Evolutionary conservation across 2,329 filamentous ascomycete species (phyloP).

Genomic region (Claviceps lovelessii): DNA sequence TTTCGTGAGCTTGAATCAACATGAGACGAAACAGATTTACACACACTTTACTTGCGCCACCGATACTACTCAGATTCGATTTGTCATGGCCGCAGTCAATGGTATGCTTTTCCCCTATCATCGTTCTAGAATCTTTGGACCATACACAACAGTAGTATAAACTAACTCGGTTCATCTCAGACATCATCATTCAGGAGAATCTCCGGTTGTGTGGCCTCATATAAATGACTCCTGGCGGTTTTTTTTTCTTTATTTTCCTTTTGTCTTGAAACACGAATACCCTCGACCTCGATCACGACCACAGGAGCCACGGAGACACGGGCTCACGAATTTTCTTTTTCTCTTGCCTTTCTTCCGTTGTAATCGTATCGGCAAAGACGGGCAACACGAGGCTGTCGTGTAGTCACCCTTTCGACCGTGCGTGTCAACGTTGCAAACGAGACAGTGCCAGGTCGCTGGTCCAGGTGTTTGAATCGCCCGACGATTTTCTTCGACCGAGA

Average conservation of each 20-base stretch:
- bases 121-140: not conserved
- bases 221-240: conserved; percentile 35
- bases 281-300: conserved; percentile 28
- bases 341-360: conserved; percentile 18
- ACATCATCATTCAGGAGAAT: conserved; percentile 99
- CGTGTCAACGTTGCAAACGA: not conserved
- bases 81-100: conserved; percentile 99
- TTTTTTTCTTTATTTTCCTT: conserved; percentile 17
- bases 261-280: conserved; percentile 24
- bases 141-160: not conserved
- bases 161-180: conserved; percentile 38
- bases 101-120: conserved; percentile 40
- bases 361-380: conserved; percentile 16
- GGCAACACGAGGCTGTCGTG: conserved; percentile 4
- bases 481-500: not conserved
- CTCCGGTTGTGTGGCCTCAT: conserved; percentile 92
- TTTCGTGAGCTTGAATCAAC: conserved; percentile 96
- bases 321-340: conserved; percentile 21
- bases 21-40: conserved; percentile 99
- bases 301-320: conserved; percentile 23
- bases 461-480: not conserved
- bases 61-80: conserved; percentile 95
- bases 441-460: not conserved
- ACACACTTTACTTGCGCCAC: conserved; percentile 98
- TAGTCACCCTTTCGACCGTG: not conserved